Evolutionary conservation across 257 asterid species (phyloP), one percentile per base, ranked within the genome.

Genomic region (Solanum verrucosum): DNA sequence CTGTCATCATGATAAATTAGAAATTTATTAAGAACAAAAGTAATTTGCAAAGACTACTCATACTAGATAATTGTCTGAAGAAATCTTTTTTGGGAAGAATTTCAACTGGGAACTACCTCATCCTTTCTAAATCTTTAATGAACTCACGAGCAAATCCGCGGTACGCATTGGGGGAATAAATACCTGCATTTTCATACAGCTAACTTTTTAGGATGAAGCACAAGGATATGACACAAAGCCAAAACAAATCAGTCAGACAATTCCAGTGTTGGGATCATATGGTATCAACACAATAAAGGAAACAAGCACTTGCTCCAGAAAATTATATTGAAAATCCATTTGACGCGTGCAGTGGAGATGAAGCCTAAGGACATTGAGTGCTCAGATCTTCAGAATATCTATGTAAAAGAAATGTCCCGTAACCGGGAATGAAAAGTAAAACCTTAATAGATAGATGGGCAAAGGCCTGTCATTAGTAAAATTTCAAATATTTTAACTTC

Each of bases 101-200:
- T 34, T 29, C 31, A 70, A 35, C 4, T 81, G 85, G 40, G 42
- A 81, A 46, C 29, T 82, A 96, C 99, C 99, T 95, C 87, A 97
- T 91, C 86, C 99, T 95, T 91, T 97, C 99, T 91, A 97, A 89
- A 93, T 97, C 98, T 91, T 97, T 97, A 81, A 97, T 96, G 88
- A 97, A 97, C 90, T 97, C 99, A 78, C 99, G 96, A 90, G 99
- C 98, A 92, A 96, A 97, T 40, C 99, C 99, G 87, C 99, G 98
- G 85, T 97, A 97, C 25, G 99, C 99, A 93, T 97, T 97, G 11
- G 99, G 99, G 16, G 99, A 97, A 90, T 97, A 97, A 86, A 94
- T 94, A 87, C 99, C 99, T 96, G 94, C 87, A 91, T 88, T 75
- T 27, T 29, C 68, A 81, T 82, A 82, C 70, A 82, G 10, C 42